These are phyloP conservation scores for Candida ipomoeae DNA, from an alignment of 805 yeast genomes.

Conservation along the genomic window DNA sequence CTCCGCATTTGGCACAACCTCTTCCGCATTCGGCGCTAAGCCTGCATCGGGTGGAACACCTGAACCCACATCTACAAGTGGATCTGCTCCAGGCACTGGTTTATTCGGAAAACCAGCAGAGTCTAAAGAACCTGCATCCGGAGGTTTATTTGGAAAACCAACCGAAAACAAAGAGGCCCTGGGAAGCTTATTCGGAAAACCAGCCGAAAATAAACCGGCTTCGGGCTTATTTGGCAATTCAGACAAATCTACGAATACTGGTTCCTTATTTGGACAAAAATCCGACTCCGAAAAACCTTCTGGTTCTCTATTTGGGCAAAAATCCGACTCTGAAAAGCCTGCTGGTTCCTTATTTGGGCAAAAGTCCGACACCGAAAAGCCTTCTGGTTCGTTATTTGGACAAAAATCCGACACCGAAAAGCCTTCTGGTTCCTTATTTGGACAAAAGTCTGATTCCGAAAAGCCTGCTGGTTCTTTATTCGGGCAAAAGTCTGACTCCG, in stretches of 20 bases:
- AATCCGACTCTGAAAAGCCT: neutral
- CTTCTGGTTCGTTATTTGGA: neutral
- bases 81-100: no score
- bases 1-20: neutral
- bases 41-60: no score
- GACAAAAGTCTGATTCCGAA: constrained; percentile 4
- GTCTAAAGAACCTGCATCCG: constrained; percentile 1
- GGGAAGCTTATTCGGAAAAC: constrained; percentile 4
- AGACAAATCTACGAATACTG: neutral
- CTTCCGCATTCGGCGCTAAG: neutral
- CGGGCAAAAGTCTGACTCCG: constrained; percentile 15
- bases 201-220: neutral
- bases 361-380: neutral
- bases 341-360: constrained; percentile 4
- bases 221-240: constrained; percentile 1
- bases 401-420: constrained; percentile 5
- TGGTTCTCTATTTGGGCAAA: neutral
- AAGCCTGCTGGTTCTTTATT: constrained; percentile 9
- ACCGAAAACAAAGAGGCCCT: neutral
- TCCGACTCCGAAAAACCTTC: neutral
- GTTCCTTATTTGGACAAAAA: constrained; percentile 8
- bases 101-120: constrained; percentile 3
- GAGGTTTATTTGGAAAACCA: neutral
- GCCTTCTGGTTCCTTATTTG: constrained; percentile 5
- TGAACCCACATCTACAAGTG: no score